A percentile compares a stretch with the other conserved stretches of the same genome.
Conservation (phyloP, 2,329 filamentous ascomycete species). For the Penicillium sp. region DNA sequence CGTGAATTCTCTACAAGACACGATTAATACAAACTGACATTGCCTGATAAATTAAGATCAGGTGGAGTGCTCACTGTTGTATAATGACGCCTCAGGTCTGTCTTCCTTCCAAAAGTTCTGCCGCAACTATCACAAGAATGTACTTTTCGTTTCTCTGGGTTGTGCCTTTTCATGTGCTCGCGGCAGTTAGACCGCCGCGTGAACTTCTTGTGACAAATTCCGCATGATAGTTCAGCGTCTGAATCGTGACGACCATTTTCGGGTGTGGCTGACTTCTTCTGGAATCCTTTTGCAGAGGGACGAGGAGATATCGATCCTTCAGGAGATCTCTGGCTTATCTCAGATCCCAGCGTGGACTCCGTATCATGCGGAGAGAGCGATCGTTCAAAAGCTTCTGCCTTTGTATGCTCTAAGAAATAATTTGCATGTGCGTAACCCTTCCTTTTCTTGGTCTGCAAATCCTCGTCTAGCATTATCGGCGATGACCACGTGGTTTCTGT, state of each 20-base stretch:
- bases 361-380: constrained; percentile 10
- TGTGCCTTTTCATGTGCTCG: constrained; percentile 79
- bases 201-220: constrained; percentile 73
- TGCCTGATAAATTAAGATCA: constrained; percentile 22
- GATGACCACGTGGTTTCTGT: constrained; percentile 14
- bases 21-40: constrained; percentile 28
- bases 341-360: constrained; percentile 7
- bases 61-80: constrained; percentile 44
- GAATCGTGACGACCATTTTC: background rate
- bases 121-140: constrained; percentile 67
- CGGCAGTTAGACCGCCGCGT: constrained; percentile 83
- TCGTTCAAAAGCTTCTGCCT: background rate
- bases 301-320: constrained; percentile 2
- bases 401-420: background rate
- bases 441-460: background rate
- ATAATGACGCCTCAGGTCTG: constrained; percentile 63
- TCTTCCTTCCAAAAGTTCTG: constrained; percentile 77
- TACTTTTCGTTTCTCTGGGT: constrained; percentile 66
- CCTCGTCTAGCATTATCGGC: constrained; percentile 10
- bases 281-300: constrained; percentile 7
- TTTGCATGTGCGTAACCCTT: background rate
- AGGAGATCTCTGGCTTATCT: background rate
- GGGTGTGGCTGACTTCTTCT: constrained; percentile 11
- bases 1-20: constrained; percentile 9
- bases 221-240: constrained; percentile 63